A percentile compares a stretch with the other conserved stretches of the same genome.
Evolutionary conservation across 1,284 basidiomycete species (phyloP).

Genomic region (Melampsora americana): DNA sequence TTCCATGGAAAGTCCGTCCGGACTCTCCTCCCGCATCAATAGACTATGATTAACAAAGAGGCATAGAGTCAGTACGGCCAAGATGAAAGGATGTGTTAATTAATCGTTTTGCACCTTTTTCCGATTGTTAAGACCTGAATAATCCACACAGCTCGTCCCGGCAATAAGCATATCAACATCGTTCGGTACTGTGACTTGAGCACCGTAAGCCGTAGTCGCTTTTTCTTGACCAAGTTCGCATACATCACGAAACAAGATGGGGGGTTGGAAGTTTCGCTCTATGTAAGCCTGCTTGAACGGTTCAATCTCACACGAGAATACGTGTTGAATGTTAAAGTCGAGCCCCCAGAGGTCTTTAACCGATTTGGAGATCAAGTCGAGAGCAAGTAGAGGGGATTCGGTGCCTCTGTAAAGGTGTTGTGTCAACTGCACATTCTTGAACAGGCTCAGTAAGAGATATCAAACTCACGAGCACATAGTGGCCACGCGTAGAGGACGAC

Average conservation of each 20-base stretch:
- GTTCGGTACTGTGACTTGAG: constrained; percentile 77
- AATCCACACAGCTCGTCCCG: constrained; percentile 93
- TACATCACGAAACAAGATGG: constrained; percentile 87
- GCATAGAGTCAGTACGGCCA: neutral
- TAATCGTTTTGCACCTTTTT: constrained; percentile 66
- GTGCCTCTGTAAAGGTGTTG: constrained; percentile 66
- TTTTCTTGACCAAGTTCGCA: constrained; percentile 68
- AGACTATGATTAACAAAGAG: constrained; percentile 9
- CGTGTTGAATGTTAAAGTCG: constrained; percentile 75
- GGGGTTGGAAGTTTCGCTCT: constrained; percentile 85
- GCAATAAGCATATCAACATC: constrained; percentile 77
- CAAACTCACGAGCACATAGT: constrained; percentile 73
- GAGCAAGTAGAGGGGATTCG: constrained; percentile 84
- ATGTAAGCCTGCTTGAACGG: constrained; percentile 98
- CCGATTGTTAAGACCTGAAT: constrained; percentile 88
- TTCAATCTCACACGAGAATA: constrained; percentile 96
- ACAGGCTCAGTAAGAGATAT: neutral
- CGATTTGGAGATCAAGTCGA: constrained; percentile 73
- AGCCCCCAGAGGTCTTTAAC: constrained; percentile 68
- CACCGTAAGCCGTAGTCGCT: constrained; percentile 80
- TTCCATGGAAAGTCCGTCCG: constrained; percentile 57
- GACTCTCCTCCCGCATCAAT: constrained; percentile 52
- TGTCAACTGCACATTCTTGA: neutral
- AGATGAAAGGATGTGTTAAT: neutral
- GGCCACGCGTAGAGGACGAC: constrained; percentile 82